phyloP scores from a whole-genome alignment of 2,329 filamentous ascomycete species.

The Sporothrix brunneoviolacea region DNA sequence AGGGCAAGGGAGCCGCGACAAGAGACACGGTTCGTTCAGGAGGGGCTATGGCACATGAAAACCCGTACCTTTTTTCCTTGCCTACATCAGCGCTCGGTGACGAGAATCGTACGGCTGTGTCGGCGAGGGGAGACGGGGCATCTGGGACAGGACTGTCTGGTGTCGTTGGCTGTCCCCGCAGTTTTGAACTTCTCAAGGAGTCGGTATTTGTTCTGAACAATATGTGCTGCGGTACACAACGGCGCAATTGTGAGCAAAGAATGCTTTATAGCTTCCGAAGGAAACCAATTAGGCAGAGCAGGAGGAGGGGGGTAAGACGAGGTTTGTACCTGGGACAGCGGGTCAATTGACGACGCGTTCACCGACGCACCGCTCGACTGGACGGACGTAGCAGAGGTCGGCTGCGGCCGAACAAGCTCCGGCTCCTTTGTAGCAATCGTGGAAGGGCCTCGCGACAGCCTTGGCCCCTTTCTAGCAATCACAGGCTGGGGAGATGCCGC shows the following conservation, averaged over 20 bases:
- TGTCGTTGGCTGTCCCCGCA: constrained; percentile 37
- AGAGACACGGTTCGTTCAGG: no score
- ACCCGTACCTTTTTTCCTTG: constrained; percentile 60
- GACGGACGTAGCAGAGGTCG: constrained; percentile 8
- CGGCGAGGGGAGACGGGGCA: constrained; percentile 22
- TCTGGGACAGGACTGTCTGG: constrained; percentile 42
- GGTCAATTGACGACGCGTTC: constrained; percentile 23
- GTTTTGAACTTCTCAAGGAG: constrained; percentile 47
- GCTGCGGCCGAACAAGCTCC: background rate
- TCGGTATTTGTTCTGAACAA: constrained; percentile 62
- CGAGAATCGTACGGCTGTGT: constrained; percentile 32
- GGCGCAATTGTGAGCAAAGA: no score
- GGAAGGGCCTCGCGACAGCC: constrained; percentile 5
- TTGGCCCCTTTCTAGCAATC: background rate
- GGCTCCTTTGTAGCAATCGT: background rate
- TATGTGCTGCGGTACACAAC: constrained; percentile 43
- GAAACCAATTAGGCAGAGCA: background rate
- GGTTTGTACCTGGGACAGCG: constrained; percentile 25
- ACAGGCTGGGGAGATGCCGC: background rate
- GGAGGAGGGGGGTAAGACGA: background rate
- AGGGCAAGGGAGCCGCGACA: no score
- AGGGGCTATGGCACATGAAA: background rate
- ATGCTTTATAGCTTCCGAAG: no score
- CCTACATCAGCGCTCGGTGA: constrained; percentile 30
- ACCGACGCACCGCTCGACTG: constrained; percentile 11